phyloP scores from a whole-genome alignment of 78 protist species.

The Dictyostelium purpureum region DNA sequence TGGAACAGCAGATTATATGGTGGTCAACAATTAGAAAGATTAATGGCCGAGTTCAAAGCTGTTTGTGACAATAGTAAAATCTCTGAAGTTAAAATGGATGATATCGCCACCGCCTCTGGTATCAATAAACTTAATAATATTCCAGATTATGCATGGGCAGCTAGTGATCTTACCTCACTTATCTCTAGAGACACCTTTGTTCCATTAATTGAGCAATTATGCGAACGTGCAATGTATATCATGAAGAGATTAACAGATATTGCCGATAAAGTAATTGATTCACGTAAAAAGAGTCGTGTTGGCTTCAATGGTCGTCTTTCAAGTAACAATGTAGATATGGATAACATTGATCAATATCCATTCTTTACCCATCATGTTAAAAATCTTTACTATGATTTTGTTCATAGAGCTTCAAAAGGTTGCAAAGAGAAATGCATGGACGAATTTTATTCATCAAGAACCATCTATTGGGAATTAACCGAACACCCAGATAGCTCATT shows the following conservation, averaged over 20 bases:
- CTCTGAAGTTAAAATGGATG: conserved; percentile 73
- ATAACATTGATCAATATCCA: conserved; percentile 77
- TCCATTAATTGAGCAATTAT: conserved; percentile 83
- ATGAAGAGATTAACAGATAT: conserved; percentile 78
- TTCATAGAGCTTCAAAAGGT: conserved; percentile 71
- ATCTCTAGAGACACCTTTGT: conserved; percentile 75
- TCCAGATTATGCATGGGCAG: conserved; percentile 88
- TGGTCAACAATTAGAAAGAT: conserved; percentile 87
- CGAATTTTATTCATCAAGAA: conserved; percentile 82
- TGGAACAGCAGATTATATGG: conserved; percentile 86
- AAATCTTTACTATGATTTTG: conserved; percentile 66
- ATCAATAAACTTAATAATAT: conserved; percentile 82
- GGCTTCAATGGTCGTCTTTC: not conserved
- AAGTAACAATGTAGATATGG: not conserved
- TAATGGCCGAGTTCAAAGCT: conserved; percentile 85
- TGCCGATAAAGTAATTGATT: conserved; percentile 66
- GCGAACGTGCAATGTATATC: conserved; percentile 81
- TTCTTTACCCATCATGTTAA: conserved; percentile 81
- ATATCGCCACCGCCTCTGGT: conserved; percentile 87
- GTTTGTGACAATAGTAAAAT: conserved; percentile 84
- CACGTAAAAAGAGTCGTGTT: conserved; percentile 57
- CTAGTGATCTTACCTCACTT: conserved; percentile 73
- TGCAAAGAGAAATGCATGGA: conserved; percentile 84
- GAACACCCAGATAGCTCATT: conserved; percentile 64
- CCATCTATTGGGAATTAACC: conserved; percentile 88